A percentile compares a stretch with the other conserved stretches of the same genome.
These are phyloP conservation scores for Cryphonectria parasitica DNA, from an alignment of 2,329 filamentous ascomycete species.

Conservation along the genomic window DNA sequence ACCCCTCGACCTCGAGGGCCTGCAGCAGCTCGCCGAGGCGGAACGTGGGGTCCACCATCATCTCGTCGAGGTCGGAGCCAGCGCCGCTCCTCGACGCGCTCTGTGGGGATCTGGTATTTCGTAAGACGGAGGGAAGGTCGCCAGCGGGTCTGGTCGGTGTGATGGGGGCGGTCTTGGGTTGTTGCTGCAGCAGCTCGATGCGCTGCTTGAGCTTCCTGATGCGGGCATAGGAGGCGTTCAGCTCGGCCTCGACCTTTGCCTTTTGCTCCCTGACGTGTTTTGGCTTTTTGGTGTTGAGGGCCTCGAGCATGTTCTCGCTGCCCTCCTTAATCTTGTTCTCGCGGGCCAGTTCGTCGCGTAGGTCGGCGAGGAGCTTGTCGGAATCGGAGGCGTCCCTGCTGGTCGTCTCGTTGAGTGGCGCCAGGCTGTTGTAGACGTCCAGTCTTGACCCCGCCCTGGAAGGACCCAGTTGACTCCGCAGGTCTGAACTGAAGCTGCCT, in stretches of 20 bases:
- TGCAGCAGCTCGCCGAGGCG: conserved; percentile 88
- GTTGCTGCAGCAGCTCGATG: conserved; percentile 65
- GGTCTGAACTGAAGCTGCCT: conserved; percentile 88
- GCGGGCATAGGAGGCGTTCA: conserved; percentile 81
- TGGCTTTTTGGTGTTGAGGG: conserved; percentile 88
- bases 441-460: conserved; percentile 66
- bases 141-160: conserved; percentile 59
- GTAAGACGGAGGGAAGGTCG: conserved; percentile 51
- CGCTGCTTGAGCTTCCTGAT: conserved; percentile 64
- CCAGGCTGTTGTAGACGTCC: conserved; percentile 52
- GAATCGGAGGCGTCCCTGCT: conserved; percentile 55
- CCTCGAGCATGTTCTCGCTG: conserved; percentile 96
- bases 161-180: conserved; percentile 50
- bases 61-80: conserved; percentile 67
- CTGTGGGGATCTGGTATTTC: conserved; percentile 58
- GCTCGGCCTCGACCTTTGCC: conserved; percentile 79
- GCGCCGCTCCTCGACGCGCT: conserved; percentile 59
- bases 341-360: conserved; percentile 86
- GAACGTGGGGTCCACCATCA: conserved; percentile 81
- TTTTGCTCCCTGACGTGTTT: conserved; percentile 93
- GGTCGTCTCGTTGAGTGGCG: conserved; percentile 65
- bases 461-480: conserved; percentile 72
- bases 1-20: conserved; percentile 82
- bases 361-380: conserved; percentile 74
- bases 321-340: conserved; percentile 98